Evolutionary conservation across 768 basidiomycete species (phyloP), one percentile per base, ranked within the genome.

Genomic region (Leccinum pellstonianum): DNA sequence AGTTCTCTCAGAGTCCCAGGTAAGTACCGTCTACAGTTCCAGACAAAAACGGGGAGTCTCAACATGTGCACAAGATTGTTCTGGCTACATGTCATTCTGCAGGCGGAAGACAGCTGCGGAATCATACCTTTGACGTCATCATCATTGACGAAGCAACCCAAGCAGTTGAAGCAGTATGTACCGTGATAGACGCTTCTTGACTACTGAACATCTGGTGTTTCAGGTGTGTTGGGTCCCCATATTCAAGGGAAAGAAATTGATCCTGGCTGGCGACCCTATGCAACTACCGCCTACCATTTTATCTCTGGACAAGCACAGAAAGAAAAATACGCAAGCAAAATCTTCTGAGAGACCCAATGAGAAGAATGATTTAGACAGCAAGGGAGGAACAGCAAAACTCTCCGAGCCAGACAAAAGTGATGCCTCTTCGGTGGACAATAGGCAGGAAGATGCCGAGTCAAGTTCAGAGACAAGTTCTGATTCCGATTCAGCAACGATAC

Each of bases 121-220:
- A 88, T 60, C 81, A 87, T 57, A 75, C 81, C 2, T 99, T 99
- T 68, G 97, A 99, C 69, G 90, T 96, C 0, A 85, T 95, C 11
- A 89, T 99, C 50, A 95, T 99, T 56, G 97, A 99, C 65, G 97
- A 99, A 76, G 97, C 97, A 0, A 98, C 97, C 0, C 97, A 98
- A 72, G 96, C 95, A 4, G 69, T 97, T 14, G 96, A 99, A 76
- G 93, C 95, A 23, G 95, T 95, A 69, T 60, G 84, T 71, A 11
- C 19, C n/a, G 17, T 6, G 23, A 38, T 31, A 21, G 5, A 43
- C 31, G 0, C 19, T 14, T 27, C 7, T 48, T 29, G 21, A 9
- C 3, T 3, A 3, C 55, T 65, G 15, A 65, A 43, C 5, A 25
- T 9, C 27, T 17, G 35, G 29, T 25, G n/a, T 29, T 55, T 33